Evolutionary conservation across 106 monocot genomes (phyloP), one percentile per base, ranked within the genome.

Genomic region (Dendrobium chrysotoxum): DNA sequence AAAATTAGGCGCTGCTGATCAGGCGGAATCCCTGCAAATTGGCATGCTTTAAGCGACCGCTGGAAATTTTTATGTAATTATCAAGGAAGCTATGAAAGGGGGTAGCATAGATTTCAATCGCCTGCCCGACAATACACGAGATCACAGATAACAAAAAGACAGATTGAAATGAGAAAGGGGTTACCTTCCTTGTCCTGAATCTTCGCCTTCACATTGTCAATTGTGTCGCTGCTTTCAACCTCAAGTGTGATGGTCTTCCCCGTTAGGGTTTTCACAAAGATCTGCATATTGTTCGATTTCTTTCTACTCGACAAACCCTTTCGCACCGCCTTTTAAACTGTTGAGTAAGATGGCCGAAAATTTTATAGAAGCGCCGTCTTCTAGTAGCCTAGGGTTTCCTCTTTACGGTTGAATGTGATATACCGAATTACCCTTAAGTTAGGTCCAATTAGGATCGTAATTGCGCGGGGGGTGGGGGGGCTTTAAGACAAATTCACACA

Each of bases 231-330:
- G 82, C 85, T 80, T 80, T 88, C 88, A 39, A 88, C 82, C 80
- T 88, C 85, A 23, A 88, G 88, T 35, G 83, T 85, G 28, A 88
- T 85, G 44, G 85, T 88, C 85, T 83, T 88, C 85, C 88, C 88
- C 21, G 88, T 88, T 42, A 88, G 82, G 78, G 88, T 88, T 80
- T 88, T 88, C 88, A 88, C 88, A 72, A 88, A 88, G 79, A 88
- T 83, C 85, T 85, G 88, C 88, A 88, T 88, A 54, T 74, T 81
- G 16, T 2, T 71, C 1, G 75, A 7, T 6, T n/a, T 35, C 2
- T 35, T 64, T 7, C 16, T 13, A 2, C 0, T 53, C 13, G 53
- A 11, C 53, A 53, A 53, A 53, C 16, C 0, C 53, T 16, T 35
- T 3, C 53, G 53, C 9, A 16, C 53, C 0, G 53, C 53, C 7